These are phyloP conservation scores for Alternaria longipes DNA, from an alignment of 2,329 filamentous ascomycete genomes.

Conservation along the genomic window DNA sequence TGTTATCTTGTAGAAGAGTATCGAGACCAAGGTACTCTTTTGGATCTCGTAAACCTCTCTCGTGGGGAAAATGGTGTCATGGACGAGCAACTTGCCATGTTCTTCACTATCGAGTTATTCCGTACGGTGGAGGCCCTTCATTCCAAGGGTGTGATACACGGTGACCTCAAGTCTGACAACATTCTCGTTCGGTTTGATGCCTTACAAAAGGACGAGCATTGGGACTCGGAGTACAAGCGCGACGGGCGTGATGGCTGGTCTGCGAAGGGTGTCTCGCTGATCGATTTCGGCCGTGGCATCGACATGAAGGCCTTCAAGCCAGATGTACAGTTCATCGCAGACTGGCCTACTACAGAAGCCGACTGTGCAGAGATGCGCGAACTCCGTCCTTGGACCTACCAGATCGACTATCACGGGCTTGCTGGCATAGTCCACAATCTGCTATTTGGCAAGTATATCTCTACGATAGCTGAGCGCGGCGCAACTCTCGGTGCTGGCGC, in stretches of 20 bases:
- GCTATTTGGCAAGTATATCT: constrained; percentile 94
- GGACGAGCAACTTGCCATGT: constrained; percentile 93
- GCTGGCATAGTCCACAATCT: constrained; percentile 88
- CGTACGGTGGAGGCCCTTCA: constrained; percentile 91
- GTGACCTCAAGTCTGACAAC: constrained; percentile 95
- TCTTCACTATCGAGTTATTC: constrained; percentile 90
- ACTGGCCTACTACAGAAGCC: constrained; percentile 87
- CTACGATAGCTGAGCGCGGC: constrained; percentile 66
- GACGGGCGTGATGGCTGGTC: constrained; percentile 82
- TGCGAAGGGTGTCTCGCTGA: constrained; percentile 81
- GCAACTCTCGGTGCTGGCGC: constrained; percentile 65
- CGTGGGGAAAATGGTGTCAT: constrained; percentile 77
- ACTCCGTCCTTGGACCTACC: constrained; percentile 93
- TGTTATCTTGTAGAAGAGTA: constrained; percentile 89
- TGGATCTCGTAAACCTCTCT: constrained; percentile 93
- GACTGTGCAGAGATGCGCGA: constrained; percentile 98
- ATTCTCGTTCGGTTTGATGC: constrained; percentile 85
- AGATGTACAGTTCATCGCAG: constrained; percentile 87
- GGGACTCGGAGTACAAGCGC: constrained; percentile 72
- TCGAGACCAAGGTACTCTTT: constrained; percentile 86
- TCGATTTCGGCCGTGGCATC: constrained; percentile 94
- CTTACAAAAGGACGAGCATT: constrained; percentile 54
- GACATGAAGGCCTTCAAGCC: constrained; percentile 87
- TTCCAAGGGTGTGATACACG: constrained; percentile 80
- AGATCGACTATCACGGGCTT: constrained; percentile 94